Evolutionary conservation across 1,284 basidiomycete species (phyloP).

Genomic region (Volvariella surrecta): DNA sequence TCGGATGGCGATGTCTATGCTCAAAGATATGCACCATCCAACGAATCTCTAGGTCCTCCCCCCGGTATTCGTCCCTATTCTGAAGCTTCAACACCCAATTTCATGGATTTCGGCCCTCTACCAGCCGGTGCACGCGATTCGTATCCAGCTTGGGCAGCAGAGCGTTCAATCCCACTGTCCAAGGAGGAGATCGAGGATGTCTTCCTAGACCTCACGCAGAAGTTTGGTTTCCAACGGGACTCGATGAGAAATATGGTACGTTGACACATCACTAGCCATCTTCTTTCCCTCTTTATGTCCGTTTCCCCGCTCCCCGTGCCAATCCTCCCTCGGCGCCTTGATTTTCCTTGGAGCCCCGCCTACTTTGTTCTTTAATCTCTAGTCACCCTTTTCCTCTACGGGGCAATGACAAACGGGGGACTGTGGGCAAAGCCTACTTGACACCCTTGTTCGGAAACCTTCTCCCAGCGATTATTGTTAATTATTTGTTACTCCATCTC

Average conservation of each 20-base stretch:
- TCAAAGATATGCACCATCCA: constrained; percentile 54
- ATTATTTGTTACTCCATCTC: no score
- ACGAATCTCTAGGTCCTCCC: constrained; percentile 58
- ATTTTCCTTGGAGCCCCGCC: no score
- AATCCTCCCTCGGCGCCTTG: no score
- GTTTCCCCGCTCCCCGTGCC: neutral
- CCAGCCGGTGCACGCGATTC: constrained; percentile 56
- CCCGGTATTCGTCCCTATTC: constrained; percentile 42
- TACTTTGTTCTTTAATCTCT: no score
- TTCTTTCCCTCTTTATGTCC: constrained; percentile 6
- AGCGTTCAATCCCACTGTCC: constrained; percentile 92
- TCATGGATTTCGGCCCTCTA: constrained; percentile 45
- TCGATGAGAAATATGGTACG: constrained; percentile 85
- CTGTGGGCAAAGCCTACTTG: no score
- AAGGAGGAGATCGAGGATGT: constrained; percentile 99
- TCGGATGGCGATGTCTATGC: constrained; percentile 69
- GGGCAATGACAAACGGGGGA: no score
- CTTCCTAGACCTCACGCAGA: constrained; percentile 96
- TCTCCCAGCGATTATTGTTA: no score
- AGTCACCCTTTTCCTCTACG: no score
- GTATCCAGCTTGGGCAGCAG: constrained; percentile 92
- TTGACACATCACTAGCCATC: constrained; percentile 10
- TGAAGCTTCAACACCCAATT: constrained; percentile 56
- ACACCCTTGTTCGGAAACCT: no score
- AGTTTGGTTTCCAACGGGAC: constrained; percentile 97